Base-by-base conservation (phyloP, 345 rosid species). In the Erodium maritimum region DNA sequence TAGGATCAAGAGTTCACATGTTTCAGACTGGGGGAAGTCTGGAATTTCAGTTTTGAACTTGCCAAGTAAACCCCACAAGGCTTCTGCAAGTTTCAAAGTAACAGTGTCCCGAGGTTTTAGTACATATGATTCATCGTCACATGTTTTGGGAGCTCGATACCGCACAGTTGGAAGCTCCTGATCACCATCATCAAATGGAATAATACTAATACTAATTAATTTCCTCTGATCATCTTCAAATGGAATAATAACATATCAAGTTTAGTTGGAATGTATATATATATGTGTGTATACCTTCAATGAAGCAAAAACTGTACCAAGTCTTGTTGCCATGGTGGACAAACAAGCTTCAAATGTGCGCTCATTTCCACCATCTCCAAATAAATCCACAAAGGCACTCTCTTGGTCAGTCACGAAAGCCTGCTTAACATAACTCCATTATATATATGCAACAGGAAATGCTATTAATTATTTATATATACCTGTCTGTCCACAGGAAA, bases 401-500 rank as follows among this genome's bases (percentile, higher is more conserved):
- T 88, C 95, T 17, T 91, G 98, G 62, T 91, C 98, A 62, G 98
- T 91, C 54, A 82, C 62, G 77, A 91, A 91, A 53, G 75, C 98
- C 97, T 91, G 86, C 65, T 29, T 57, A 50, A 25, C 23, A 57
- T 29, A n/a, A 21, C 14, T 23, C 24, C 50, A n/a, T n/a, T 29
- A 3, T 48, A 52, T 33, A 45, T 2, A 53, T 29, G 17, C 45
- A 23, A 19, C 23, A 17, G 13, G 45, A 21, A 13, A 8, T 33
- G 60, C 16, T 29, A 29, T 5, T 6, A 29, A 11, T 29, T 29
- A 29, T 29, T 29, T 11, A 29, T 29, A 5, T 29, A 29, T 62
- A 82, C 97, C 96, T 91, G 97, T 58, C 69, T 81, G 61, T 91
- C 96, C 54, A 91, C 65, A 25, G 98, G 91, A 71, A 91, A 91